These are phyloP conservation scores for Przewalskia tangutica DNA, from an alignment of 257 asterid genomes.

Conservation along the genomic window DNA sequence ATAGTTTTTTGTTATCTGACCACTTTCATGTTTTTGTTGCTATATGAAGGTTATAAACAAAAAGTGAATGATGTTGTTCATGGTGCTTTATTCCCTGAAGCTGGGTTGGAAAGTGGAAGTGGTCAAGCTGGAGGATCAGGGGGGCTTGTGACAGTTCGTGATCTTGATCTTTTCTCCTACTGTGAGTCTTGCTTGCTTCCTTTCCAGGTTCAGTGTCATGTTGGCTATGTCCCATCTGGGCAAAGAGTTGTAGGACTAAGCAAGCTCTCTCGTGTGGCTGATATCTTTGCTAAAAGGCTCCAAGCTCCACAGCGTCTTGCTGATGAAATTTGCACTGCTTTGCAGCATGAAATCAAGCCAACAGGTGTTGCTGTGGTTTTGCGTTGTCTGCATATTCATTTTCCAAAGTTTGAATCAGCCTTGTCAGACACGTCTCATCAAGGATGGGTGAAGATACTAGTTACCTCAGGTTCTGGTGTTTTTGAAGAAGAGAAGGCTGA, in stretches of 20 bases:
- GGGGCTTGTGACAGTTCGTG: constrained; percentile 85
- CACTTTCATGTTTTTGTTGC: neutral
- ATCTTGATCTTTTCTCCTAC: constrained; percentile 74
- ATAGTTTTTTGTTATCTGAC: neutral
- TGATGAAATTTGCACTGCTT: constrained; percentile 48
- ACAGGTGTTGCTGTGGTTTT: constrained; percentile 76
- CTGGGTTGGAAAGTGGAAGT: constrained; percentile 53
- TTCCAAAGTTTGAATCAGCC: constrained; percentile 40
- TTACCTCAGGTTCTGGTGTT: constrained; percentile 65
- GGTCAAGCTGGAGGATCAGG: constrained; percentile 88
- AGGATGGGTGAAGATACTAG: constrained; percentile 39
- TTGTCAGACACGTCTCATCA: constrained; percentile 21
- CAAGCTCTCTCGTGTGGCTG: constrained; percentile 84
- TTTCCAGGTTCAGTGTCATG: constrained; percentile 75
- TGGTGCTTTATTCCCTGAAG: constrained; percentile 81
- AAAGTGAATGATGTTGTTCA: constrained; percentile 62
- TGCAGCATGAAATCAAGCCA: constrained; percentile 61
- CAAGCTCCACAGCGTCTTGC: constrained; percentile 81
- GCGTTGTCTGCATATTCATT: constrained; percentile 61
- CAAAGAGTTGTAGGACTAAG: constrained; percentile 78
- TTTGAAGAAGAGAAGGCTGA: constrained; percentile 41
- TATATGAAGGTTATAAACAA: constrained; percentile 49
- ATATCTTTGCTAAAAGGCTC: constrained; percentile 69
- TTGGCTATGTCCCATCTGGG: constrained; percentile 77
- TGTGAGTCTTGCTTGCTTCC: constrained; percentile 94